These are phyloP conservation scores for Dioszegia hungarica DNA, from an alignment of 768 basidiomycete species.

Conservation along the genomic window DNA sequence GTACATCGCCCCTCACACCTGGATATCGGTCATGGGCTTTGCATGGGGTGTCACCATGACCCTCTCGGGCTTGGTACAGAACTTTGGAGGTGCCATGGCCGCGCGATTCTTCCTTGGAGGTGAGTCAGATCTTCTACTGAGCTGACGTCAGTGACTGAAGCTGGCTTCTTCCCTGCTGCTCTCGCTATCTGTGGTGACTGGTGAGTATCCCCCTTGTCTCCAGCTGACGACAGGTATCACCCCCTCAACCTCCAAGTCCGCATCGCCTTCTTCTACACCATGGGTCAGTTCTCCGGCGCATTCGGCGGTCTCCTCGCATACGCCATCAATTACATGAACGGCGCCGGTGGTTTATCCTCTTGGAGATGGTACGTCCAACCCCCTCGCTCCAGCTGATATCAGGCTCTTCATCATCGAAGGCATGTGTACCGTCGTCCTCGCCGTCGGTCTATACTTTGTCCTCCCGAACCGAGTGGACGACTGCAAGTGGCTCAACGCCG, in stretches of 20 bases:
- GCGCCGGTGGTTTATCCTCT: not conserved
- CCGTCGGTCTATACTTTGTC: constrained; percentile 14
- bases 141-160: constrained; percentile 1
- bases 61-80: not conserved
- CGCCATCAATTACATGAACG: constrained; percentile 9
- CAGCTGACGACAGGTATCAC: constrained; percentile 9
- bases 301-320: constrained; percentile 10
- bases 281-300: not conserved
- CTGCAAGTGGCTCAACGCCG: not conserved
- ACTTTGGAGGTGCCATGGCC: constrained; percentile 7
- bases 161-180: constrained; percentile 15
- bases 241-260: not conserved
- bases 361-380: constrained; percentile 8
- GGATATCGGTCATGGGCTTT: not conserved
- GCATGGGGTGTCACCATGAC: not conserved
- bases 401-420: constrained; percentile 48
- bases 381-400: not conserved
- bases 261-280: constrained; percentile 7
- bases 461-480: not conserved
- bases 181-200: constrained; percentile 34
- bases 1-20: not conserved
- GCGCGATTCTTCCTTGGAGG: constrained; percentile 6
- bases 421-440: constrained; percentile 30
- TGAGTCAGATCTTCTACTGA: not conserved
- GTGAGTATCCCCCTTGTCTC: too few species aligned